Conservation (phyloP, 2,329 filamentous ascomycete species). For the Cladosporium phlei region DNA sequence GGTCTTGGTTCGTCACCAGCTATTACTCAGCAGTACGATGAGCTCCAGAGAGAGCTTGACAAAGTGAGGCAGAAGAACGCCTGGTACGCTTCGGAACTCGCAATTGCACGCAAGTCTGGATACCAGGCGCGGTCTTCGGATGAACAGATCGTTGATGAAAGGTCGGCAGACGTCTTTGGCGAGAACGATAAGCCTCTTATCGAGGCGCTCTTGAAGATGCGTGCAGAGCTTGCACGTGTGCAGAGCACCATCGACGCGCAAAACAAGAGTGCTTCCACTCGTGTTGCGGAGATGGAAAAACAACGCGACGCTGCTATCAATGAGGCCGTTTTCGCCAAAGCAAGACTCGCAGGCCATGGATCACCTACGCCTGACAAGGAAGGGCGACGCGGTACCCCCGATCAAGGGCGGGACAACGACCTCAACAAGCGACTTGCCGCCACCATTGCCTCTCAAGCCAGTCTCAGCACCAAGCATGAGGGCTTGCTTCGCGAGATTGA, state of each 20-base stretch:
- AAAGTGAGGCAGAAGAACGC: conserved; percentile 79
- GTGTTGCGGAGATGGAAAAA: conserved; percentile 89
- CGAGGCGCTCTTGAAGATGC: conserved; percentile 88
- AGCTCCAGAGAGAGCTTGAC: conserved; percentile 81
- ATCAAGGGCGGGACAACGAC: conserved; percentile 61
- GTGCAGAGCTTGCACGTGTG: conserved; percentile 80
- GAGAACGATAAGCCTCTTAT: conserved; percentile 90
- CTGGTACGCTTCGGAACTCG: conserved; percentile 94
- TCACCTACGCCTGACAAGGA: conserved; percentile 47
- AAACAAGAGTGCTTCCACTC: conserved; percentile 74
- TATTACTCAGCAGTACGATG: conserved; percentile 63
- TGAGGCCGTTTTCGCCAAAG: conserved; percentile 92
- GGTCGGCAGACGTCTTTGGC: conserved; percentile 71
- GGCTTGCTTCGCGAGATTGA: conserved; percentile 65
- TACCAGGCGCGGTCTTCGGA: conserved; percentile 65
- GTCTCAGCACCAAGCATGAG: conserved; percentile 74
- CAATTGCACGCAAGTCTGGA: conserved; percentile 83
- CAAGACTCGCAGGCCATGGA: conserved; percentile 78
- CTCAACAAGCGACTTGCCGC: conserved; percentile 78
- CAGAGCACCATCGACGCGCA: conserved; percentile 87
- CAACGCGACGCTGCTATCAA: conserved; percentile 91
- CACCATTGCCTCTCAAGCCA: conserved; percentile 71
- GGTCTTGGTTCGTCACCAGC: conserved; percentile 57
- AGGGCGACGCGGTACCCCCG: conserved; percentile 52
- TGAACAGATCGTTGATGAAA: conserved; percentile 70